Conservation (phyloP, 352 stramenopile genomes). For the Discostella stelligera region DNA sequence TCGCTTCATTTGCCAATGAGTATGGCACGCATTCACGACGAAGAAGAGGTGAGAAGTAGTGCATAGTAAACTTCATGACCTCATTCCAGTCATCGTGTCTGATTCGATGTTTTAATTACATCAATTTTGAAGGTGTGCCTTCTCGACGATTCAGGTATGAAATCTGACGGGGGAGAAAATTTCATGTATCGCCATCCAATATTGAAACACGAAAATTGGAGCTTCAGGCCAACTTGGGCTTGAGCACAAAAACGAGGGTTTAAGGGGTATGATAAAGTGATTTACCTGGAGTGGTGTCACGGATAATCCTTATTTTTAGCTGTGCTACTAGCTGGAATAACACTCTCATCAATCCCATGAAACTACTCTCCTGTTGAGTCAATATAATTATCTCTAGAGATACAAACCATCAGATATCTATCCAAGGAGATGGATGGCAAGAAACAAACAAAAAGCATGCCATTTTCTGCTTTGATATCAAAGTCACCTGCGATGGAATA, state of each 20-base stretch:
- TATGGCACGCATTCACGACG: slow-evolving; percentile 44
- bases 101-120: slow-evolving; percentile 3
- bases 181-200: slow-evolving; percentile 51
- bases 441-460: no score
- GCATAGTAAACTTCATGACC: neutral
- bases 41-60: slow-evolving; percentile 38
- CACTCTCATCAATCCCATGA: no score
- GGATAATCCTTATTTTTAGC: no score
- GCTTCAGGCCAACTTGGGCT: slow-evolving; percentile 16
- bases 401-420: no score
- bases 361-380: no score
- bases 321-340: no score
- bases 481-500: neutral
- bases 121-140: slow-evolving; percentile 11
- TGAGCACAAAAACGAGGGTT: neutral
- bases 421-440: no score
- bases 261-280: neutral
- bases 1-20: slow-evolving; percentile 52
- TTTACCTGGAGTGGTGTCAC: neutral
- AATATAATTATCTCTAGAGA: no score
- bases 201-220: slow-evolving; percentile 45
- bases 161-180: slow-evolving; percentile 31
- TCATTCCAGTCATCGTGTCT: neutral
- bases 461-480: no score
- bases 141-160: slow-evolving; percentile 16